Evolutionary conservation across 768 basidiomycete genomes (phyloP), one percentile per base, ranked within the genome.

Genomic region (Galerina marginata): DNA sequence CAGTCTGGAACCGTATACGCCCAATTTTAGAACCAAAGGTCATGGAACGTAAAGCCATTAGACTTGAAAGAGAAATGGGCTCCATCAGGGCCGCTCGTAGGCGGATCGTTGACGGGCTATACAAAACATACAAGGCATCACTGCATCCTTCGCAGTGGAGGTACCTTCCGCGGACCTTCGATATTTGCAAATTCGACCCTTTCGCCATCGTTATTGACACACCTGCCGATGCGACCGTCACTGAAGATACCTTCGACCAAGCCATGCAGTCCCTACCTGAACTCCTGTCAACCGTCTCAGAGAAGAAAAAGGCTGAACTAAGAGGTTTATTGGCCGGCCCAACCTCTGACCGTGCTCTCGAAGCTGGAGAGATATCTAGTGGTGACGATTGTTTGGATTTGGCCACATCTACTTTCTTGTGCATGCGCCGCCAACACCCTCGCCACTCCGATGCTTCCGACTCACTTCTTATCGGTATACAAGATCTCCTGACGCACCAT

Each of bases 91-190:
- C n/a, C 15, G 37, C 1, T 40, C 10, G 26, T 14, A 67, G 54
- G 23, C 36, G 59, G 7, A 2, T 29, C 0, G 66, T 71, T 5
- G 16, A 60, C 29, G 16, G 20, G 0, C 23, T 72, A 9, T 73
- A 71, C 33, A 54, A 56, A 3, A 52, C 37, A 3, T 69, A 72
- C 60, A 62, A 62, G 46, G 61, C 61, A 12, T 63, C 60, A 0
- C 59, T 74, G 3, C 53, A 54, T 4, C 72, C 74, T 4, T 61
- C 58, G 1, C 65, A 70, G 45, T 70, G 71, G 72, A 44, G 58
- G 11, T 68, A 59, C 20, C 67, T 71, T 20, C 39, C 50, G 16
- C 40, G n/a, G 9, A 47, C 39, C 7, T 44, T 53, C 36, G 53
- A 38, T 15, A 11, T 43, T 26, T 29, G 56, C 49, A 2, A 39